These are phyloP conservation scores for Entomortierella lignicola DNA, from an alignment of 192 early-diverging fungal genomes.

Conservation along the genomic window DNA sequence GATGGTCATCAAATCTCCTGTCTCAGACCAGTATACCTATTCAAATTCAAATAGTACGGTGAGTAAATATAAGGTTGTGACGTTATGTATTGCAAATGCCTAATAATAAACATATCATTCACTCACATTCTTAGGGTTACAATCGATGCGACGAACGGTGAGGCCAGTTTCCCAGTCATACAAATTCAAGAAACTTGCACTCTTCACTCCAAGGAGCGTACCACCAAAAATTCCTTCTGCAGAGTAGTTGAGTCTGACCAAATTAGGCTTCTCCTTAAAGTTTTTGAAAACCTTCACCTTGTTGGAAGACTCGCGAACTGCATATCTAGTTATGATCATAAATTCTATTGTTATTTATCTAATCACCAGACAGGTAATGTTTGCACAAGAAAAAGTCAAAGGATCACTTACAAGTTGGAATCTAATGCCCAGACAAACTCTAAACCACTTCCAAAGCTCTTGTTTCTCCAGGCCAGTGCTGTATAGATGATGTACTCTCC, in stretches of 20 bases:
- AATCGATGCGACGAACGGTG: conserved; percentile 94
- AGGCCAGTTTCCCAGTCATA: conserved; percentile 98
- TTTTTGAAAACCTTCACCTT: conserved; percentile 92
- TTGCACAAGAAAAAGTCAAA: not conserved
- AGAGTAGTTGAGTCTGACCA: conserved; percentile 80
- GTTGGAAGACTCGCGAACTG: conserved; percentile 93
- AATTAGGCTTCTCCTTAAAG: conserved; percentile 91
- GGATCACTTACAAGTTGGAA: conserved; percentile 82
- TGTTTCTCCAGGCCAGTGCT: conserved; percentile 99
- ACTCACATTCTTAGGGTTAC: conserved; percentile 81
- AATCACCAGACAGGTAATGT: no score
- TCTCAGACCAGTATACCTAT: conserved; percentile 94
- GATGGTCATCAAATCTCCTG: conserved; percentile 92
- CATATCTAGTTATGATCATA: conserved; percentile 64
- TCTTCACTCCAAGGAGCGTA: conserved; percentile 88
- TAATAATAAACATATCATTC: not conserved
- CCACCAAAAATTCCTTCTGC: conserved; percentile 98
- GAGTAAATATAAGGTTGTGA: not conserved
- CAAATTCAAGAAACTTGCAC: conserved; percentile 88
- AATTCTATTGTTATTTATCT: no score
- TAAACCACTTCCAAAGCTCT: conserved; percentile 94
- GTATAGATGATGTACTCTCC: conserved; percentile 99
- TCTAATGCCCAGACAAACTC: conserved; percentile 99
- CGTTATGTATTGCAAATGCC: no score
- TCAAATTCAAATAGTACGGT: not conserved